Conservation (phyloP, 2,329 filamentous ascomycete genomes). For the Monosporascus sp. region DNA sequence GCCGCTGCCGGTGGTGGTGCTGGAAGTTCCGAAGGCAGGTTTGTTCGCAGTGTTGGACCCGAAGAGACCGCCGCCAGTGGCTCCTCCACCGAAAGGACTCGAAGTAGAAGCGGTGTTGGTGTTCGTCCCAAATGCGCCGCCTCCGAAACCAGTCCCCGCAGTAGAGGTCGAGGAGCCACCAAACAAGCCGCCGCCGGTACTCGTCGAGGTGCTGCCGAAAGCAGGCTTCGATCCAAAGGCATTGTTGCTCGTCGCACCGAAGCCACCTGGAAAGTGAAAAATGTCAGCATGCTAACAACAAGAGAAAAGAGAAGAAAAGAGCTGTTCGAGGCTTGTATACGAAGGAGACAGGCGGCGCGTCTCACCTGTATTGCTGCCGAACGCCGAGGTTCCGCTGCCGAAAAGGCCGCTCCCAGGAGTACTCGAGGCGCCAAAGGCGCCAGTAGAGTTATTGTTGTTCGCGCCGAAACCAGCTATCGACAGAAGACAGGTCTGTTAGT, state of each 20-base stretch:
- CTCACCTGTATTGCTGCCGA: conserved; percentile 30
- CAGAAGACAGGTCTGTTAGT: conserved; percentile 15
- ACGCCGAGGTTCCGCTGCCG: conserved; percentile 26
- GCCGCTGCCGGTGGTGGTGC: conserved; percentile 34
- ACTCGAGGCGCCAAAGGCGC: conserved; percentile 24
- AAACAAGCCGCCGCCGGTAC: conserved; percentile 46
- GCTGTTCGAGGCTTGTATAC: not conserved
- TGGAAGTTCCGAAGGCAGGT: conserved; percentile 42
- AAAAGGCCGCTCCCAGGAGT: conserved; percentile 33
- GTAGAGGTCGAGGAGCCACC: conserved; percentile 30
- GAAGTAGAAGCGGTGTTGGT: conserved; percentile 30
- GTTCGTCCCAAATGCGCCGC: conserved; percentile 31
- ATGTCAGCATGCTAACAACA: conserved; percentile 13
- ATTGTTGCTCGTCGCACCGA: conserved; percentile 29
- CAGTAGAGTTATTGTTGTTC: conserved; percentile 24
- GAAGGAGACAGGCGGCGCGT: conserved; percentile 17
- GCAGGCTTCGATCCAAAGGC: conserved; percentile 21
- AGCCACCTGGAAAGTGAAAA: conserved; percentile 17
- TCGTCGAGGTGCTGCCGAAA: conserved; percentile 24
- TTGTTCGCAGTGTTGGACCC: conserved; percentile 33
- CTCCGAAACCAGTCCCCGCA: conserved; percentile 26
- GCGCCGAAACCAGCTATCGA: conserved; percentile 26
- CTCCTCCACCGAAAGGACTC: conserved; percentile 31
- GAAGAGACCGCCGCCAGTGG: conserved; percentile 20
- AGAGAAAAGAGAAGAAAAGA: not conserved